Evolutionary conservation across 1,284 basidiomycete genomes (phyloP).

Genomic region (Naganishia sp.): DNA sequence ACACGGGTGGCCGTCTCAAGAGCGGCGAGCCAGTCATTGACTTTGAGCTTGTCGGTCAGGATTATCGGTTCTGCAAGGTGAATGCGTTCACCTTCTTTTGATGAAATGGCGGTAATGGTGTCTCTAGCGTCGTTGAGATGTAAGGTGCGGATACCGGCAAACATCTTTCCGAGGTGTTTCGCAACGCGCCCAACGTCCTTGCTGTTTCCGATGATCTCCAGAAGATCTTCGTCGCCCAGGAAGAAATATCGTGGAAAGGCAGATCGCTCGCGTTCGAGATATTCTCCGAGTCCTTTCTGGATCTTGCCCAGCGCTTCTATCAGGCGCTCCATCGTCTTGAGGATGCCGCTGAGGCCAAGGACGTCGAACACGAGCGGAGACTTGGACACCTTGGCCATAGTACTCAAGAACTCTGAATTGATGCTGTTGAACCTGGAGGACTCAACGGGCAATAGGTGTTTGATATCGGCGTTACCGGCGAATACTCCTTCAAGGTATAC

Average conservation of each 20-base stretch:
- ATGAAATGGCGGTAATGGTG: slow-evolving; percentile 85
- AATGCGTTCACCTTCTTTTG: slow-evolving; percentile 92
- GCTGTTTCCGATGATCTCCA: slow-evolving; percentile 99
- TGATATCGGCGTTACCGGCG: slow-evolving; percentile 97
- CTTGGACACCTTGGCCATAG: slow-evolving; percentile 99
- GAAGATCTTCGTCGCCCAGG: slow-evolving; percentile 96
- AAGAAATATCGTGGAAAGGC: slow-evolving; percentile 99
- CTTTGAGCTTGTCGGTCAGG: slow-evolving; percentile 90
- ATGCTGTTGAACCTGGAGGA: slow-evolving; percentile 97
- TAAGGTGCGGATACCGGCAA: slow-evolving; percentile 91
- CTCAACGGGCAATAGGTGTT: slow-evolving; percentile 95
- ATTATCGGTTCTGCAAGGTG: slow-evolving; percentile 78
- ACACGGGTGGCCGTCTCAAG: slow-evolving; percentile 93
- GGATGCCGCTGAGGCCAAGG: slow-evolving; percentile 91
- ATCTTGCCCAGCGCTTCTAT: slow-evolving; percentile 97
- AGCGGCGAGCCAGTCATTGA: slow-evolving; percentile 96
- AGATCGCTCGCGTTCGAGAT: slow-evolving; percentile 93
- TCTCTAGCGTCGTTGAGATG: slow-evolving; percentile 85
- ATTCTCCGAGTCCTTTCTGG: slow-evolving; percentile 98
- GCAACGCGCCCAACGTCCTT: slow-evolving; percentile 96
- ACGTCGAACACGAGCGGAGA: slow-evolving; percentile 97
- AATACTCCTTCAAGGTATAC: slow-evolving; percentile 99
- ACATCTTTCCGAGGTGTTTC: slow-evolving; percentile 99
- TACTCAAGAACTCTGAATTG: slow-evolving; percentile 95
- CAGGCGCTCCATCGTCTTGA: slow-evolving; percentile 95